Conservation (phyloP, 176 grass and related monocot species). For the Echinochloa phyllopogon region DNA sequence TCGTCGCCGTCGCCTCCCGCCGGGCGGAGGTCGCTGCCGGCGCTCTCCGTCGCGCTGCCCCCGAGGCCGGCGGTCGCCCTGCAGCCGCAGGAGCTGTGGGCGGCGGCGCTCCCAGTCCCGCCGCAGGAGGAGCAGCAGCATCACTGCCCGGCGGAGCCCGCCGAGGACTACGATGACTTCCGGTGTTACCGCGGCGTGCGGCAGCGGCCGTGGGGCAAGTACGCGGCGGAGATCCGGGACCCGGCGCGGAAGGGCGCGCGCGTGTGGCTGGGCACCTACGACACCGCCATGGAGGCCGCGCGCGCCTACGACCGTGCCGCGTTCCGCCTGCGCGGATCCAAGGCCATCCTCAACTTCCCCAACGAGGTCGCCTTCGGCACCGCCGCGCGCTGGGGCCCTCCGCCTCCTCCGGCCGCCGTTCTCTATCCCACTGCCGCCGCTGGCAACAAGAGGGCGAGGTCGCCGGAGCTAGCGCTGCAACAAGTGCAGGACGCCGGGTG, state of each 20-base stretch:
- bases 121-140: background rate
- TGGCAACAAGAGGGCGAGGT: conserved; percentile 36
- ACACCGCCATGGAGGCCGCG: conserved; percentile 76
- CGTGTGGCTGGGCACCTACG: conserved; percentile 95
- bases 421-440: background rate
- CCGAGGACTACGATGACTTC: conserved; percentile 41
- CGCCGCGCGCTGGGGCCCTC: background rate
- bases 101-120: background rate
- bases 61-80: background rate
- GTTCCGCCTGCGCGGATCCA: conserved; percentile 60
- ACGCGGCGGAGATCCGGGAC: conserved; percentile 88
- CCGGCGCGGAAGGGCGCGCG: conserved; percentile 62
- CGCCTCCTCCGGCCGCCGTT: background rate
- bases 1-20: conserved; percentile 30
- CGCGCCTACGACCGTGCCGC: conserved; percentile 79
- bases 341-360: conserved; percentile 80
- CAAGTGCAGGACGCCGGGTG: background rate
- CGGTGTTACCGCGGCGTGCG: conserved; percentile 75
- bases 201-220: conserved; percentile 86
- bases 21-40: conserved; percentile 1
- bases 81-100: background rate
- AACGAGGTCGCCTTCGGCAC: conserved; percentile 46
- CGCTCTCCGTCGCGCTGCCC: conserved; percentile 40
- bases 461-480: background rate
- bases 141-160: background rate